A percentile compares a stretch with the other conserved stretches of the same genome.
Evolutionary conservation across 352 stramenopile species (phyloP).

Genomic region (Pythium utonaiense): DNA sequence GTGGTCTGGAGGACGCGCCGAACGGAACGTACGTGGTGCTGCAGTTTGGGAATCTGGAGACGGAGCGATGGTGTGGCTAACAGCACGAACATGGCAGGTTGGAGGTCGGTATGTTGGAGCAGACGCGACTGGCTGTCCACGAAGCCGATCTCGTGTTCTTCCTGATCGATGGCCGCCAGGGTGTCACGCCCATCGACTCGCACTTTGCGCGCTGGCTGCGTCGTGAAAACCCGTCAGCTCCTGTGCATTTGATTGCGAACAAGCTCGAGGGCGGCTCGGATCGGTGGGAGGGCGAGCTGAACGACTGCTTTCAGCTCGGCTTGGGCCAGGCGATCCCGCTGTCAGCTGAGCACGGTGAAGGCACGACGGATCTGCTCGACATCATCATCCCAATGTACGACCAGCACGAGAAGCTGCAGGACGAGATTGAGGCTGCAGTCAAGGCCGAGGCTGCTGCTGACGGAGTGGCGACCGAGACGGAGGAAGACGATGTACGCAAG

Average conservation of each 20-base stretch:
- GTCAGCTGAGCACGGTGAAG: slow-evolving; percentile 77
- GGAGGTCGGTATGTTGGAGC: slow-evolving; percentile 76
- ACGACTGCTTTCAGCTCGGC: slow-evolving; percentile 75
- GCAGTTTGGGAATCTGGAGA: neutral
- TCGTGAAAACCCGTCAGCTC: slow-evolving; percentile 48
- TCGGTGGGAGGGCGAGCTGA: slow-evolving; percentile 63
- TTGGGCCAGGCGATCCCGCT: slow-evolving; percentile 65
- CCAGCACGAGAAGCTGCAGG: slow-evolving; percentile 50
- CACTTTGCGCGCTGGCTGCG: slow-evolving; percentile 79
- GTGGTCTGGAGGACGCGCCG: slow-evolving; percentile 68
- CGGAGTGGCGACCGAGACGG: slow-evolving; percentile 26
- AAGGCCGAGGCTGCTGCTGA: slow-evolving; percentile 17
- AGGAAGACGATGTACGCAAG: slow-evolving; percentile 52
- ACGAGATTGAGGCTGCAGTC: slow-evolving; percentile 23
- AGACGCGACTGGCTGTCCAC: slow-evolving; percentile 70
- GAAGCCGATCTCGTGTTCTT: slow-evolving; percentile 82
- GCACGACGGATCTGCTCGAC: slow-evolving; percentile 62
- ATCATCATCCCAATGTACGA: slow-evolving; percentile 73
- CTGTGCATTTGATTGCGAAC: slow-evolving; percentile 73
- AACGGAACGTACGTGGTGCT: slow-evolving; percentile 35
- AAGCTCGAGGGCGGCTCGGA: slow-evolving; percentile 71
- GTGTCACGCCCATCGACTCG: slow-evolving; percentile 72
- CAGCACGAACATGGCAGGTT: slow-evolving; percentile 24
- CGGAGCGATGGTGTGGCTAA: too few relatives aligned
- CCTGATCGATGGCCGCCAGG: slow-evolving; percentile 72